These are phyloP conservation scores for Penicillium aurantiogriseum DNA, from an alignment of 2,329 filamentous ascomycete genomes.

Conservation along the genomic window DNA sequence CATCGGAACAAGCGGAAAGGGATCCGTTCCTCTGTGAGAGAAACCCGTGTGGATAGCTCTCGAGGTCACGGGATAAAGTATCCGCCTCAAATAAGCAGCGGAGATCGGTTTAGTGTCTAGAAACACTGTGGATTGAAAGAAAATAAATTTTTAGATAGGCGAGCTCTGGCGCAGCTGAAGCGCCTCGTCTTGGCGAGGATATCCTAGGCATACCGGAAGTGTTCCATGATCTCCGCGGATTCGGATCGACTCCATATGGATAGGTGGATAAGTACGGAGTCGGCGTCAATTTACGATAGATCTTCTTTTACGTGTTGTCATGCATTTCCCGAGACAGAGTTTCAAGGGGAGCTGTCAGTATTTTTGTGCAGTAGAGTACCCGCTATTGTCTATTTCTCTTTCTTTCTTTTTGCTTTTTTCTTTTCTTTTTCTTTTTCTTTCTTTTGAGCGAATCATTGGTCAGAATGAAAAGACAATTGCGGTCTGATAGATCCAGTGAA, in stretches of 20 bases:
- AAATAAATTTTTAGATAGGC: not conserved
- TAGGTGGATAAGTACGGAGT: not conserved
- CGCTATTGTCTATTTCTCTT: not conserved
- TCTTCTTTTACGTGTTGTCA: not conserved
- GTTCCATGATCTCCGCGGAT: not conserved
- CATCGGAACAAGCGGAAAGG: conserved; percentile 8
- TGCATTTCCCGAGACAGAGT: not conserved
- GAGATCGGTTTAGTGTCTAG: conserved; percentile 7
- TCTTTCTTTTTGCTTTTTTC: not conserved
- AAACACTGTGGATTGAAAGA: no score
- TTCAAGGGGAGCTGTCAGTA: conserved; percentile 5
- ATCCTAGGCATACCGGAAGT: not conserved
- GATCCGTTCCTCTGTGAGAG: not conserved
- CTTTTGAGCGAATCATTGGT: conserved; percentile 15
- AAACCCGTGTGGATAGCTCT: not conserved
- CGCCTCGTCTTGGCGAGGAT: not conserved
- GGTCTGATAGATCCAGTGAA: conserved; percentile 22
- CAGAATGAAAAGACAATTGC: conserved; percentile 2
- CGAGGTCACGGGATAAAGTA: not conserved
- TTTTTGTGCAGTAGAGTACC: not conserved
- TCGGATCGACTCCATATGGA: not conserved
- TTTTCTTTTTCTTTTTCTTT: not conserved
- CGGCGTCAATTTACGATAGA: conserved; percentile 1
- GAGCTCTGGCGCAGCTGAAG: conserved; percentile 2
- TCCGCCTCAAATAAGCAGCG: conserved; percentile 8